Base-by-base conservation (phyloP, 2,329 filamentous ascomycete genomes). In the Xylaria polymorpha region DNA sequence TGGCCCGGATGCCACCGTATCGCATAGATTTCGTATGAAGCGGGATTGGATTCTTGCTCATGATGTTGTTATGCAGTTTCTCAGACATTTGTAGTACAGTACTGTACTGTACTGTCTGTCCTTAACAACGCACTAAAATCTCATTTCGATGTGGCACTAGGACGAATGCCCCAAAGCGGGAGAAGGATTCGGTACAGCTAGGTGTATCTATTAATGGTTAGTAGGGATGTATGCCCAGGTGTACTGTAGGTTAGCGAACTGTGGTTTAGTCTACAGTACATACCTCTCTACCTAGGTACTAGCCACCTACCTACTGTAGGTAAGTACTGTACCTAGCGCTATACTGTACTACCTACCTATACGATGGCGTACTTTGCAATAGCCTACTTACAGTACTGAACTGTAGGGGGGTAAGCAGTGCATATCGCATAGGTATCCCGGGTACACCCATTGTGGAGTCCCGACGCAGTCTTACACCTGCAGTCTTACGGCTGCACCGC, bases 1-100 rank as follows among this genome's bases (percentile, higher is more conserved):
- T 29, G 50, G 29, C 41, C 44, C 44, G n/a, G 39, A 37, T 59
- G 22, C 63, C 25, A 44, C 39, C 20, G 15, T 35, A 59, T 59
- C 41, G 39, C 39, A 20, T 35, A 35, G 15, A 15, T 32, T 12
- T 44, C 20, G 18, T n/a, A 14, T 44, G 25, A 10, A 14, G 56
- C 4, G 22, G 20, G 18, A 12, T 46, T 41, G 25, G 25, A 29
- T 12, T 37, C 25, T 46, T 59, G 25, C 12, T 46, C 56, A 35
- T 58, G 37, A 58, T 43, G 20, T 25, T 43, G 4, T 44, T 12
- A 58, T 29, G 44, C 46, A 22, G 55, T 62, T 29, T 22, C 37
- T 37, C 20, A 22, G 35, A n/a, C 37, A 62, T 39, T 37, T 12
- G 29, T 20, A 43, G 25, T 15, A n/a, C n/a, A n/a, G n/a, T n/a